Evolutionary conservation across 805 yeast species (phyloP).

Genomic region (Kurtzmaniella fragi): DNA sequence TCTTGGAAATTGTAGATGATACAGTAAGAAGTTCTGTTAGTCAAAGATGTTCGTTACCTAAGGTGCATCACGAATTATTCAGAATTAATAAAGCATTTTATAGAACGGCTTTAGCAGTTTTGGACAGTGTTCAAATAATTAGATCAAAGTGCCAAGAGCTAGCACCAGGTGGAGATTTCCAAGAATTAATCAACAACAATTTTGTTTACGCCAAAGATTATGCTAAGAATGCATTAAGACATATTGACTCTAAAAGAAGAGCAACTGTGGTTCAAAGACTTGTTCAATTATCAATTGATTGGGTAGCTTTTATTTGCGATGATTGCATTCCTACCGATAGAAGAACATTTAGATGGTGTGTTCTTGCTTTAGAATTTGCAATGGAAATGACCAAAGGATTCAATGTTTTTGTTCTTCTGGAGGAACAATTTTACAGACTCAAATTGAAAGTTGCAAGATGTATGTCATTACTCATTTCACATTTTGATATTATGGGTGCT

Average conservation of each 20-base stretch:
- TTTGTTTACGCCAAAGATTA: slow-evolving; percentile 78
- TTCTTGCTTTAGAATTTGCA: slow-evolving; percentile 89
- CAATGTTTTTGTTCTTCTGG: slow-evolving; percentile 75
- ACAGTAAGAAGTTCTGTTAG: slow-evolving; percentile 48
- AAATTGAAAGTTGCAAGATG: slow-evolving; percentile 88
- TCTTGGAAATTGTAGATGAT: slow-evolving; percentile 54
- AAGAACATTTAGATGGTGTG: slow-evolving; percentile 94
- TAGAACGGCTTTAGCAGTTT: slow-evolving; percentile 58
- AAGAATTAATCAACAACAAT: slow-evolving; percentile 69
- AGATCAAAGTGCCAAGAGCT: slow-evolving; percentile 51
- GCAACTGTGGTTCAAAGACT: slow-evolving; percentile 66
- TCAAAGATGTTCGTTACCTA: slow-evolving; percentile 63
- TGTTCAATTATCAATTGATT: slow-evolving; percentile 72
- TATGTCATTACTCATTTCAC: slow-evolving; percentile 88
- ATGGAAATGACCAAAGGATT: slow-evolving; percentile 91
- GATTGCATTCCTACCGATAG: slow-evolving; percentile 92
- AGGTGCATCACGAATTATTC: slow-evolving; percentile 68
- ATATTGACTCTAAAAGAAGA: slow-evolving; percentile 59
- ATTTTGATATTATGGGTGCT: slow-evolving; percentile 98
- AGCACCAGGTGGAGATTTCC: slow-evolving; percentile 50
- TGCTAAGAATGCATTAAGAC: slow-evolving; percentile 65
- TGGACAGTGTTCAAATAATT: slow-evolving; percentile 54
- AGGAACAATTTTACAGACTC: slow-evolving; percentile 66
- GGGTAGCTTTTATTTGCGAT: slow-evolving; percentile 91
- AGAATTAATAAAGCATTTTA: slow-evolving; percentile 63